Base-by-base conservation (phyloP, 2,329 filamentous ascomycete genomes). In the Monosporascus ibericus region DNA sequence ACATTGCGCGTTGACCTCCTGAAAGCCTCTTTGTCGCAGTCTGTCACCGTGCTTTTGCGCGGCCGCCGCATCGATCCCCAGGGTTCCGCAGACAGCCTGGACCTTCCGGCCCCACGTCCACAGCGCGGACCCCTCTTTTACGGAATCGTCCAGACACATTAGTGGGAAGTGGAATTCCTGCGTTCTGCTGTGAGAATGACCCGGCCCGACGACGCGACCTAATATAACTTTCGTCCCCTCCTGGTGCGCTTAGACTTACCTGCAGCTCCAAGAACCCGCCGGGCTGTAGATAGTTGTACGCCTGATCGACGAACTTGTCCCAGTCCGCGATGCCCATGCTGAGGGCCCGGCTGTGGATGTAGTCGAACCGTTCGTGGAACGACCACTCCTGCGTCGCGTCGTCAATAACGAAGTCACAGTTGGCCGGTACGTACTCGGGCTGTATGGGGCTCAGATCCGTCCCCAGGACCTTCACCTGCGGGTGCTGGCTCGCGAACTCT, bases 311-410 rank as follows among this genome's bases (percentile, higher is more conserved):
- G 36, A 55, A 47, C 17, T 52, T 51, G 25, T 59, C 55, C 58
- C 57, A 61, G 56, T 61, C 52, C 18, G 49, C 44, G 55, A 63
- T 59, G 48, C 58, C 58, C 46, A 55, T 55, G 22, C 53, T 49
- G 25, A 63, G 52, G 44, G 54, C 53, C 11, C 60, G 57, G 7
- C 50, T 48, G 48, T 63, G 60, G 49, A 63, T 55, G 47, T 58
- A 62, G 55, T 64, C 60, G 55, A 63, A 63, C 46, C 57, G 54
- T 48, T 58, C 53, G 58, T 74, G 74, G 15, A 60, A 61, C 59
- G 77, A 73, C 42, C 54, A 56, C 1, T 63, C 63, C 47, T 65
- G 65, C 58, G 70, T 62, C 22, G 79, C 76, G 60, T 86, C 81
- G 64, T 85, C 82, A 48, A 60, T 55, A 40, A 58, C 48, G 36